phyloP scores from a whole-genome alignment of 495 filamentous ascomycete species.

The Neurospora intermedia region DNA sequence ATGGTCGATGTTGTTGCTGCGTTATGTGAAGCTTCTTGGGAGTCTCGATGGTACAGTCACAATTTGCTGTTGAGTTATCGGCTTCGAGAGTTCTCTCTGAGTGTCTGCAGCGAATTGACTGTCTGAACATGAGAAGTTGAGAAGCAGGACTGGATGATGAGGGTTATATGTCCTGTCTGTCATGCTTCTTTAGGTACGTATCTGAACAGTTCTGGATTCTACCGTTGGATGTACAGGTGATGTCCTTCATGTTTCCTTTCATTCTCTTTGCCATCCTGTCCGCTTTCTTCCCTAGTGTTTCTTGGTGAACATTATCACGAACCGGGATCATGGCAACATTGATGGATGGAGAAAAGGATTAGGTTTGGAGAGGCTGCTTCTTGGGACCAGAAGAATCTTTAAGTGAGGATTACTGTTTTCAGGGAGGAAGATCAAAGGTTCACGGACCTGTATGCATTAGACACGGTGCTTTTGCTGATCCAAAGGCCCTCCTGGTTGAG shows the following conservation, averaged over 20 bases:
- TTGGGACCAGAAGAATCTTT: neutral
- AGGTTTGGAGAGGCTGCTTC: neutral
- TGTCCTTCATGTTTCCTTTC: neutral
- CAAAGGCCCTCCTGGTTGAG: neutral
- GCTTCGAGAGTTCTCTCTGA: neutral
- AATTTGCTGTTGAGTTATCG: neutral
- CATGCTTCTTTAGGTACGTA: neutral
- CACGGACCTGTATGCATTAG: neutral
- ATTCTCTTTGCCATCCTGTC: neutral
- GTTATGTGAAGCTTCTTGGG: neutral
- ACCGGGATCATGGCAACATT: neutral
- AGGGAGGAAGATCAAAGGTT: neutral
- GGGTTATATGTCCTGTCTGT: neutral
- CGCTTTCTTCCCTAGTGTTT: neutral
- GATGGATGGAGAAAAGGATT: neutral
- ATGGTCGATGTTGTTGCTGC: neutral
- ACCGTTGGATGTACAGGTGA: neutral
- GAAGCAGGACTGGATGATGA: neutral
- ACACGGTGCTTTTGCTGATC: neutral
- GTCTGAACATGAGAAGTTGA: neutral
- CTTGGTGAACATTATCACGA: neutral
- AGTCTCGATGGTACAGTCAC: neutral
- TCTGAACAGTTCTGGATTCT: neutral
- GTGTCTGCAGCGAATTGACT: neutral
- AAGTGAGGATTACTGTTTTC: neutral